Evolutionary conservation across 257 asterid genomes (phyloP).

Genomic region (Plectranthus barbatus): DNA sequence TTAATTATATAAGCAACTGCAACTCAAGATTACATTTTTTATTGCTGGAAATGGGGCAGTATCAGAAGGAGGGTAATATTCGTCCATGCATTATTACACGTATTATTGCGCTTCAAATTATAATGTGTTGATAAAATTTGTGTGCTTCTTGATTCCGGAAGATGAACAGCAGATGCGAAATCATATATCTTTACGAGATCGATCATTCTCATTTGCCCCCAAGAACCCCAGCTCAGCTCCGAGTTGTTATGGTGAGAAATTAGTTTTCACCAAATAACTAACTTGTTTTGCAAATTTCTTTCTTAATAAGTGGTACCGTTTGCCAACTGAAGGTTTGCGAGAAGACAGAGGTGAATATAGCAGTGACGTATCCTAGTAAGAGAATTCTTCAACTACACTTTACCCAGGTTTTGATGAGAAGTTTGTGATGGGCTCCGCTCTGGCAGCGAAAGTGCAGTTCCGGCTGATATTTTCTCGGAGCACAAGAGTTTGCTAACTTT

Average conservation of each 20-base stretch:
- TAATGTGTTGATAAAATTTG: too few relatives aligned
- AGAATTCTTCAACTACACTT: conserved; percentile 51
- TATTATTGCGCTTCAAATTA: too few relatives aligned
- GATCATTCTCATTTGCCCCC: conserved; percentile 60
- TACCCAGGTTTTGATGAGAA: conserved; percentile 77
- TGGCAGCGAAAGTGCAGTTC: conserved; percentile 62
- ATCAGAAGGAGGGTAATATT: conserved; percentile 9
- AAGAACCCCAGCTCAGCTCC: conserved; percentile 64
- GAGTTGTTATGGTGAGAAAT: conserved; percentile 63
- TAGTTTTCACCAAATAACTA: not conserved
- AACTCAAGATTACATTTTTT: not conserved
- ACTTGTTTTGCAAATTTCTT: not conserved
- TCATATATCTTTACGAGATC: conserved; percentile 55
- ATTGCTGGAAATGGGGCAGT: conserved; percentile 26
- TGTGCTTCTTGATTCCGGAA: conserved; percentile 8
- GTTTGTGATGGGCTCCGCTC: conserved; percentile 56
- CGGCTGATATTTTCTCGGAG: conserved; percentile 36
- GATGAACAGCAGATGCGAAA: conserved; percentile 8
- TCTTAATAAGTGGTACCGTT: not conserved
- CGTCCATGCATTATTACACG: not conserved
- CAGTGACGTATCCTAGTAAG: conserved; percentile 66
- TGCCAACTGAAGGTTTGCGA: conserved; percentile 54
- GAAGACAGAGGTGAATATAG: conserved; percentile 50
- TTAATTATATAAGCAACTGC: too few relatives aligned
- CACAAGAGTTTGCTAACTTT: conserved; percentile 46